Evolutionary conservation across 1,139 yeast species (phyloP), one percentile per base, ranked within the genome.

Genomic region (Zygoascus meyerae): DNA sequence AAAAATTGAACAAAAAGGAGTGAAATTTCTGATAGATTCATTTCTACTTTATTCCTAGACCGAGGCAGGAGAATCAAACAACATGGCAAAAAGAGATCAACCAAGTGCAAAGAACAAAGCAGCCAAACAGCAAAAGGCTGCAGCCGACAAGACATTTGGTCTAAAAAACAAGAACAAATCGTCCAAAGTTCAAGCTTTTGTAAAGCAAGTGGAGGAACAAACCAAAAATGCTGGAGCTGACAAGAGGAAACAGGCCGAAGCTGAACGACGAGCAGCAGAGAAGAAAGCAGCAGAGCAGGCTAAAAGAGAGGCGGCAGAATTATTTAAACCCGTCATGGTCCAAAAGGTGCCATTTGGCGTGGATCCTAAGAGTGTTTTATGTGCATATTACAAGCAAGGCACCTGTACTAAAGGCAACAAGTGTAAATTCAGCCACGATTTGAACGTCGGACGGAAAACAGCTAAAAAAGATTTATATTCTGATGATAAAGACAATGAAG

Each of bases 261-360:
- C 80, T 32, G 83, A 83, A 61, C 74, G 81, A 57, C 77, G 74
- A 55, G 83, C 84, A 7, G 95, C 86, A 34, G 97, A 89, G 66
- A 89, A 85, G 75, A 86, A 83, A 64, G 95, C 95, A 5, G 85
- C 89, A 1, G 98, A 90, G 55, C 83, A 77, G 40, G 96, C 95
- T 44, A 86, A 85, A 64, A 79, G 77, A 46, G 97, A 90, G 62
- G 92, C 96, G 3, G 82, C 87, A 9, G 83, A 84, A 31, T 68
- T 90, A 45, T 78, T 87, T 59, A 85, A 82, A 40, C 69, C 78
- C 1, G 72, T 78, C 6, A 73, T 86, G 46, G 77, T 74, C 45
- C 97, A 87, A 65, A 87, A 87, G 63, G 90, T 92, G 30, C 95
- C 97, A 42, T 90, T 92, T 63, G 98, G 98, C 45, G 97, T 89